Percentiles rank a stretch among this genome's conserved stretches.
Evolutionary conservation across 805 yeast species (phyloP).

Genomic region (Candida ficus): DNA sequence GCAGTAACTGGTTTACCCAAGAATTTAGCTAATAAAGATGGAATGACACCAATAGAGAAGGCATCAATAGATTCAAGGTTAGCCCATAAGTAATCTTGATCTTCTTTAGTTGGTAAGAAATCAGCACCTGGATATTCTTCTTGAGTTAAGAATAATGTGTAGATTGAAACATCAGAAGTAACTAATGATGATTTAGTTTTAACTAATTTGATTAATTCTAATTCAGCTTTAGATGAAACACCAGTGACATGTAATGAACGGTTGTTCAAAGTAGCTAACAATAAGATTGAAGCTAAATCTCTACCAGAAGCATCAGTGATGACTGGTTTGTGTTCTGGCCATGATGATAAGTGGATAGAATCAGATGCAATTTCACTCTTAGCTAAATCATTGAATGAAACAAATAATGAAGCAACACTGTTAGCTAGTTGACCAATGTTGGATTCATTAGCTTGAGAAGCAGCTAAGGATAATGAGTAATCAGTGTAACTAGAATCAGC

Average conservation of each 20-base stretch:
- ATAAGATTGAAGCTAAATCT: constrained; percentile 85
- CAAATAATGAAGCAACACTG: constrained; percentile 71
- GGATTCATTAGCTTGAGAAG: constrained; percentile 62
- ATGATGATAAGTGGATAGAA: constrained; percentile 70
- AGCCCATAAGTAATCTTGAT: constrained; percentile 80
- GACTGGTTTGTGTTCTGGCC: constrained; percentile 84
- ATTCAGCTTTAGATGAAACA: constrained; percentile 74
- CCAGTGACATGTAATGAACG: constrained; percentile 86
- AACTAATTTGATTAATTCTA: constrained; percentile 78
- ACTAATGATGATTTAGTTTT: constrained; percentile 77
- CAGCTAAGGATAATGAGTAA: constrained; percentile 79
- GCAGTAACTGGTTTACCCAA: constrained; percentile 55
- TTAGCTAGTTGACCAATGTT: constrained; percentile 57
- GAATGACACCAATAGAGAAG: constrained; percentile 79
- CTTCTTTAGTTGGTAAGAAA: constrained; percentile 75
- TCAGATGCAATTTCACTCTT: constrained; percentile 67
- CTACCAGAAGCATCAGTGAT: constrained; percentile 90
- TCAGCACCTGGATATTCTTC: constrained; percentile 65
- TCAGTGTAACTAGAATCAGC: constrained; percentile 69
- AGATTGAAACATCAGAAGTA: constrained; percentile 85
- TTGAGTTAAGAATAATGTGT: constrained; percentile 69
- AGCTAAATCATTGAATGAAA: constrained; percentile 72
- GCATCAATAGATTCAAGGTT: constrained; percentile 71
- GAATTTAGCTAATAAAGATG: constrained; percentile 65
- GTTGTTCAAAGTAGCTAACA: constrained; percentile 82